A percentile compares a stretch with the other conserved stretches of the same genome.
phyloP scores from a whole-genome alignment of 805 yeast species.

The Wickerhamiella nectarea region DNA sequence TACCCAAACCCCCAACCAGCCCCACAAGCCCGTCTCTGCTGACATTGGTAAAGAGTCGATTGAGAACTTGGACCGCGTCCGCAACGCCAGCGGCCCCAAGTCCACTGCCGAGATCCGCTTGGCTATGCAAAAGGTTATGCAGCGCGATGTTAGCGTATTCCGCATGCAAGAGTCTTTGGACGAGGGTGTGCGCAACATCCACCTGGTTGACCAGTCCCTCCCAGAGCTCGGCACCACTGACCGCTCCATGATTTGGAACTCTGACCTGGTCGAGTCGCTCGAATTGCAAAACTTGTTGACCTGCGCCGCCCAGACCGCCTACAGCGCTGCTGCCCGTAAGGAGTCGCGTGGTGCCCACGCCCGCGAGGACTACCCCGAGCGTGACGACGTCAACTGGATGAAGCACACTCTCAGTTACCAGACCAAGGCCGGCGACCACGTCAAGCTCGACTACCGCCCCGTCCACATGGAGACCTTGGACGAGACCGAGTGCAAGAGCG shows the following conservation, averaged over 20 bases:
- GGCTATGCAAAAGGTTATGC: constrained; percentile 93
- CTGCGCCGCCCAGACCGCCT: constrained; percentile 93
- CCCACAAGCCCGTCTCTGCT: constrained; percentile 68
- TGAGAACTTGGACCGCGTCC: constrained; percentile 75
- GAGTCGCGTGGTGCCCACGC: constrained; percentile 99
- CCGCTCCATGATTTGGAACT: constrained; percentile 98
- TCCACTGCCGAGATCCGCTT: constrained; percentile 81
- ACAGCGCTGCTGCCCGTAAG: constrained; percentile 83
- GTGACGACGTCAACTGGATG: constrained; percentile 97
- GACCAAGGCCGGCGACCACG: constrained; percentile 50
- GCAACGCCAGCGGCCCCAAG: constrained; percentile 72
- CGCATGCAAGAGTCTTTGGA: constrained; percentile 86
- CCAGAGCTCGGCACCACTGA: constrained; percentile 74
- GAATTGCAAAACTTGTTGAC: constrained; percentile 94
- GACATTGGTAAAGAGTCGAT: constrained; percentile 83
- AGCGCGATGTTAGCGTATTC: constrained; percentile 91
- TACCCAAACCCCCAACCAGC: constrained; percentile 73
- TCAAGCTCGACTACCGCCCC: constrained; percentile 67
- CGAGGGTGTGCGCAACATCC: constrained; percentile 74
- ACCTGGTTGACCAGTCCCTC: constrained; percentile 59
- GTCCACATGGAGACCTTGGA: constrained; percentile 78
- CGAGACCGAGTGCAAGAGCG: constrained; percentile 83
- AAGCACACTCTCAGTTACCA: constrained; percentile 96
- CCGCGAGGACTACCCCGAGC: constrained; percentile 90
- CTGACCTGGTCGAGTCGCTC: constrained; percentile 88